Evolutionary conservation across 352 stramenopile species (phyloP).

Genomic region (Pythium sukuiense): DNA sequence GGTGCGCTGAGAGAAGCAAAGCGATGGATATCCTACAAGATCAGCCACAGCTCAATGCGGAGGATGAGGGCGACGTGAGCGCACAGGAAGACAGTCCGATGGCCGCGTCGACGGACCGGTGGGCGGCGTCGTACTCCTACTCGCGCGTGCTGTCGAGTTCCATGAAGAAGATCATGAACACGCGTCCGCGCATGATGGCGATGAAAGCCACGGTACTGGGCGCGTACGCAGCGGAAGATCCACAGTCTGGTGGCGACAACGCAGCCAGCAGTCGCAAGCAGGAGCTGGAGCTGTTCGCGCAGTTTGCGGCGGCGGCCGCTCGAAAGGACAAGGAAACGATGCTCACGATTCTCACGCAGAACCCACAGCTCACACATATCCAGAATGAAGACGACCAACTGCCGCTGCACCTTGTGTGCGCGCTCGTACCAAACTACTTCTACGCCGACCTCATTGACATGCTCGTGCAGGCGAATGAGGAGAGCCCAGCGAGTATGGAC

Average conservation of each 20-base stretch:
- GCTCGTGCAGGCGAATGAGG: slow-evolving; percentile 40
- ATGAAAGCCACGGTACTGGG: slow-evolving; percentile 16
- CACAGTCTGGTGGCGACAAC: not conserved
- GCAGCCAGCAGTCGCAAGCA: slow-evolving; percentile 23
- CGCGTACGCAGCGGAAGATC: not conserved
- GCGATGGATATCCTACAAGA: not conserved
- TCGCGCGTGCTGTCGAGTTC: slow-evolving; percentile 52
- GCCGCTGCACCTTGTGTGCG: slow-evolving; percentile 57
- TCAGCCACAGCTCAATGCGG: not conserved
- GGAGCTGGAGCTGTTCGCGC: slow-evolving; percentile 24
- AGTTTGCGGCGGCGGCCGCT: slow-evolving; percentile 37
- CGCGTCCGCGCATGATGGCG: slow-evolving; percentile 19
- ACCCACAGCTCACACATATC: slow-evolving; percentile 34
- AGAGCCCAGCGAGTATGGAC: slow-evolving; percentile 39
- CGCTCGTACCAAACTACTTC: slow-evolving; percentile 44
- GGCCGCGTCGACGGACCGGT: slow-evolving; percentile 3
- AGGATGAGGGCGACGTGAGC: not conserved
- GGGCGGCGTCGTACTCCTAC: slow-evolving; percentile 28
- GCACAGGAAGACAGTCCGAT: not conserved
- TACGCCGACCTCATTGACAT: slow-evolving; percentile 59
- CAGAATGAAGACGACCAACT: slow-evolving; percentile 42
- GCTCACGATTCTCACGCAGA: slow-evolving; percentile 33
- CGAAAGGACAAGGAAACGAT: slow-evolving; percentile 58
- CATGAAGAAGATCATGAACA: slow-evolving; percentile 54
- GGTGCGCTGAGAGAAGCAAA: not conserved